phyloP scores from a whole-genome alignment of 108 stramenopile species.

The Fragilariopsis cylindrus region DNA sequence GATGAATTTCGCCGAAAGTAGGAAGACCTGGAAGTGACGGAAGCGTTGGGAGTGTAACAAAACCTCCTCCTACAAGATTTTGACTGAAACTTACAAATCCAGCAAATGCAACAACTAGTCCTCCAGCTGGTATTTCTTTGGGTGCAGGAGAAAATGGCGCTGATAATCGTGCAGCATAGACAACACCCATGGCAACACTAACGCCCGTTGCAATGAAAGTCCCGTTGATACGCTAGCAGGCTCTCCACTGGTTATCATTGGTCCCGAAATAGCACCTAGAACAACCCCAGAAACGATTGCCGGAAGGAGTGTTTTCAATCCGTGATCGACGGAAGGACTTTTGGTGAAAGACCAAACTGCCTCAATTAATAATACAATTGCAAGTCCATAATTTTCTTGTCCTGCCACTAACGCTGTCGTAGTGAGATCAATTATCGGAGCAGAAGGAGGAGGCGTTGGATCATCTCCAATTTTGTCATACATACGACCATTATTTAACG shows the following conservation, averaged over 20 bases:
- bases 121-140: constrained; percentile 85
- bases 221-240: constrained; percentile 59
- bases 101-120: constrained; percentile 76
- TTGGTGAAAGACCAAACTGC: constrained; percentile 81
- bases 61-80: constrained; percentile 86
- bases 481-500: no score
- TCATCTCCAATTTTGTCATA: neutral
- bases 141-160: constrained; percentile 73
- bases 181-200: constrained; percentile 58
- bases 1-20: constrained; percentile 2
- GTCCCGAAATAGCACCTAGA: constrained; percentile 66
- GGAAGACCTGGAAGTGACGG: constrained; percentile 38
- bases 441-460: neutral
- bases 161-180: constrained; percentile 64
- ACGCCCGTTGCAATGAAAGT: constrained; percentile 73
- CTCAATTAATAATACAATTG: constrained; percentile 76
- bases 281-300: constrained; percentile 66
- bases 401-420: constrained; percentile 78
- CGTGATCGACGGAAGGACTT: constrained; percentile 70
- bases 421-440: constrained; percentile 34
- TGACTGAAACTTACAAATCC: constrained; percentile 86
- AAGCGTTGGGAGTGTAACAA: constrained; percentile 54
- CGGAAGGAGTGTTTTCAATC: constrained; percentile 65
- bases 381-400: constrained; percentile 88
- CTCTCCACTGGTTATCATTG: constrained; percentile 84